phyloP scores from a whole-genome alignment of 225 moss, liverwort and hornwort genomes.

The Pleurozium schreberi region DNA sequence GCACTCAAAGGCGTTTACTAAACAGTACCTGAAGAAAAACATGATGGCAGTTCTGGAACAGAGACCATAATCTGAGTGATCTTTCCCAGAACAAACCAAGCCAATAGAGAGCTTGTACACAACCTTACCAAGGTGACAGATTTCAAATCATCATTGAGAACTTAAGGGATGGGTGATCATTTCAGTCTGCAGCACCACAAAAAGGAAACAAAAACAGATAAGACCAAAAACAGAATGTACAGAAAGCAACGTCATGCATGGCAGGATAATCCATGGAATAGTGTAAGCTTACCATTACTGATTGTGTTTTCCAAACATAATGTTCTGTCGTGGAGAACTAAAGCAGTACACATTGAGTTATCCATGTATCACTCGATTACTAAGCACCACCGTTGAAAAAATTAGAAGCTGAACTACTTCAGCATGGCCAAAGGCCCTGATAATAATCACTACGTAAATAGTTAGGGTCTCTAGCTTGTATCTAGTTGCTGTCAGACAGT shows the following conservation, averaged over 20 bases:
- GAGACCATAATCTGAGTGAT: not conserved
- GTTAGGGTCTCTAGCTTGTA: not conserved
- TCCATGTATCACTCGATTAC: not conserved
- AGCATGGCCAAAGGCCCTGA: not conserved
- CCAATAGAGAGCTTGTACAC: not conserved
- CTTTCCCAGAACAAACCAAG: not conserved
- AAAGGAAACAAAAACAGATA: not conserved
- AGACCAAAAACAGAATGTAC: not conserved
- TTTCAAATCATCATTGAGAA: not conserved
- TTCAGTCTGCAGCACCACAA: not conserved
- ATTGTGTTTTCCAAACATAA: not conserved
- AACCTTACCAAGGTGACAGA: not conserved
- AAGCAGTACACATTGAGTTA: not conserved
- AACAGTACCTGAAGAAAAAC: not conserved
- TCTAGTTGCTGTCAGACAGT: too few relatives aligned
- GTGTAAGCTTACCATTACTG: not conserved
- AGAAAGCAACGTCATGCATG: not conserved
- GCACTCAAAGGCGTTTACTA: not conserved
- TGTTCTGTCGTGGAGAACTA: not conserved
- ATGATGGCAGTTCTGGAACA: not conserved
- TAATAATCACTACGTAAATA: too few relatives aligned
- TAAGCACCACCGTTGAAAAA: not conserved
- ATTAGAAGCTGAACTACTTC: not conserved
- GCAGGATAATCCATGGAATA: not conserved
- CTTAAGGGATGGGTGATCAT: not conserved